A percentile compares a stretch with the other conserved stretches of the same genome.
These are phyloP conservation scores for Pecoramyces ruminantium DNA, from an alignment of 192 early-diverging fungal genomes.

Conservation along the genomic window DNA sequence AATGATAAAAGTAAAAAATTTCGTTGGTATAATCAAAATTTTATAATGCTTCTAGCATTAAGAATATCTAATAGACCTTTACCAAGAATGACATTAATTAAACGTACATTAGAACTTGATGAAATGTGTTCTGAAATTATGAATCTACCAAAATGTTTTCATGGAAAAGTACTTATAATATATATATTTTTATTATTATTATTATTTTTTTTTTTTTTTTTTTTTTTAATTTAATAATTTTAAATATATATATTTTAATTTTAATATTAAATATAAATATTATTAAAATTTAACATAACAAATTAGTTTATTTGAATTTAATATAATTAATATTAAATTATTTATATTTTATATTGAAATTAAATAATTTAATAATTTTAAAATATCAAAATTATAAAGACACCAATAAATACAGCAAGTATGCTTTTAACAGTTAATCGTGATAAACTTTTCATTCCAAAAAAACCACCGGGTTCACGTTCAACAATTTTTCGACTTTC, in stretches of 20 bases:
- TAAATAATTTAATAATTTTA: too few relatives aligned
- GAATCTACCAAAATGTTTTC: conserved; percentile 62
- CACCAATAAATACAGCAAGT: conserved; percentile 61
- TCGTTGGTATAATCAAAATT: conserved; percentile 82
- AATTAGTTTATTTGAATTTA: too few relatives aligned
- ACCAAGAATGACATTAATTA: conserved; percentile 54
- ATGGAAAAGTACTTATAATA: conserved; percentile 49
- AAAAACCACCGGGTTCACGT: conserved; percentile 44
- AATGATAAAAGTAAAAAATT: conserved; percentile 14
- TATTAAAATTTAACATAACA: too few relatives aligned
- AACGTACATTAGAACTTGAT: conserved; percentile 58
- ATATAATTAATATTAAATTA: too few relatives aligned
- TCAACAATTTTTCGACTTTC: conserved; percentile 62
- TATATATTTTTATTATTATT: too few relatives aligned
- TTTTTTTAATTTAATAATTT: too few relatives aligned
- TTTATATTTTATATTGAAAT: too few relatives aligned
- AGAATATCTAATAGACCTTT: conserved; percentile 45
- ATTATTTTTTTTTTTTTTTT: too few relatives aligned
- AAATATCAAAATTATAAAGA: conserved; percentile 15
- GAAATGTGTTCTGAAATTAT: conserved; percentile 51
- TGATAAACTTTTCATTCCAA: conserved; percentile 55
- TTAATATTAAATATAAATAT: too few relatives aligned
- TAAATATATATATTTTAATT: too few relatives aligned
- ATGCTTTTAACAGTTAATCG: conserved; percentile 58
- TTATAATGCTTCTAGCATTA: conserved; percentile 66